Evolutionary conservation across 805 yeast genomes (phyloP).

Genomic region (Metschnikowia lunata): DNA sequence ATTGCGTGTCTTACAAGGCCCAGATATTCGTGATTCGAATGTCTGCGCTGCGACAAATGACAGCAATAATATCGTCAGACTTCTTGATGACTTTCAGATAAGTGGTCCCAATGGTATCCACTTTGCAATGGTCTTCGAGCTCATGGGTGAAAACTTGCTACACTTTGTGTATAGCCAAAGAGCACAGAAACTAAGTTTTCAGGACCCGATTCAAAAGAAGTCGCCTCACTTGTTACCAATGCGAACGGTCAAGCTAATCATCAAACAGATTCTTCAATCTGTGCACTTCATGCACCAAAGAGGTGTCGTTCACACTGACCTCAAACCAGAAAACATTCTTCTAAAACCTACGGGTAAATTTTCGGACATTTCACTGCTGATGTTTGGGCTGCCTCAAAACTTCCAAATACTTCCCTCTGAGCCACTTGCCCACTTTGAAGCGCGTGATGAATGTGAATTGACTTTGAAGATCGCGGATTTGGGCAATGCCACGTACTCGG

Average conservation of each 20-base stretch:
- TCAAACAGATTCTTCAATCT: conserved; percentile 71
- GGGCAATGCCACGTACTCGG: conserved; percentile 85
- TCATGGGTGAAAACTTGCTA: conserved; percentile 86
- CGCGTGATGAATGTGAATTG: conserved; percentile 9
- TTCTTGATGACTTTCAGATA: conserved; percentile 82
- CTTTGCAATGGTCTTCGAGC: conserved; percentile 96
- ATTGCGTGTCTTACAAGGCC: conserved; percentile 70
- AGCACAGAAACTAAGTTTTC: conserved; percentile 35
- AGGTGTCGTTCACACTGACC: conserved; percentile 71
- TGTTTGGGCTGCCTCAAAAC: neutral
- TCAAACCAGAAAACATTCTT: conserved; percentile 63
- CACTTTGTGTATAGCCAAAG: conserved; percentile 76
- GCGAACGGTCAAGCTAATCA: conserved; percentile 71
- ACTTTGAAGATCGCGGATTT: conserved; percentile 81
- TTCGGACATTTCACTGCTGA: neutral
- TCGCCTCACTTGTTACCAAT: conserved; percentile 45
- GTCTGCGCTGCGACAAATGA: neutral
- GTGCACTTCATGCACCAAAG: conserved; percentile 70
- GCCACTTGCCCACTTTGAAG: conserved; percentile 4
- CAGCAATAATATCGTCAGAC: conserved; percentile 59
- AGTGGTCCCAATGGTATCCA: conserved; percentile 89
- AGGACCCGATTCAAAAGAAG: neutral
- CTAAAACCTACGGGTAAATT: conserved; percentile 4
- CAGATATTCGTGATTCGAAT: conserved; percentile 5
- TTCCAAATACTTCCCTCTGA: conserved; percentile 17